These are phyloP conservation scores for Triadica sebifera DNA, from an alignment of 345 rosid genomes.

Conservation along the genomic window DNA sequence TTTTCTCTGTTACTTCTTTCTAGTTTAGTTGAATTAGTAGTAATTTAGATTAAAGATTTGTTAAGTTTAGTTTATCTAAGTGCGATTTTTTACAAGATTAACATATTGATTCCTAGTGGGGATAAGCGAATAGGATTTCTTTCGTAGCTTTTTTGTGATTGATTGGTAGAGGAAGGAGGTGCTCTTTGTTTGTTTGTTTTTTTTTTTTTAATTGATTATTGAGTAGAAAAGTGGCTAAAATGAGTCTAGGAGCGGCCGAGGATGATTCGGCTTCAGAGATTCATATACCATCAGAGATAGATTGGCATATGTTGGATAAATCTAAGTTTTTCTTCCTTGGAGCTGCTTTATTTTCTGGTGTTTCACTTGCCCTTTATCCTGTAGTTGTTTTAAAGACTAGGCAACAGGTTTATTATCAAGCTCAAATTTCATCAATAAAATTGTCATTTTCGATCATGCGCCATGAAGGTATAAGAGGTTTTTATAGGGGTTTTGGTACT, in stretches of 20 bases:
- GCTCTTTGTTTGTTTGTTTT: no score
- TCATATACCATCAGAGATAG: conserved; percentile 76
- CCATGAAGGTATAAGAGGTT: conserved; percentile 73
- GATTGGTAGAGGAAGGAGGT: conserved; percentile 4
- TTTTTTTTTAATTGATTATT: background rate
- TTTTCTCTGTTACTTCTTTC: background rate
- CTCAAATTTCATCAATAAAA: conserved; percentile 53
- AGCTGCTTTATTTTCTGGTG: conserved; percentile 85
- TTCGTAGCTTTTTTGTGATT: background rate
- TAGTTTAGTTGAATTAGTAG: background rate
- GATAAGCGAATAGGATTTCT: background rate
- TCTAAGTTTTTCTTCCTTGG: conserved; percentile 87
- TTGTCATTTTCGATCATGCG: conserved; percentile 60
- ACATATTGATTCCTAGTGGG: background rate
- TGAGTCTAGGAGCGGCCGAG: conserved; percentile 78
- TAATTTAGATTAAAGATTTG: background rate
- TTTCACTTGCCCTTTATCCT: conserved; percentile 88
- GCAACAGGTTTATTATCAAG: conserved; percentile 66
- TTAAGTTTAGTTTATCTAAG: background rate
- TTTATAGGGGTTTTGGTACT: conserved; percentile 84
- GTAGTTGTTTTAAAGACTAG: conserved; percentile 78
- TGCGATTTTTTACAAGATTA: background rate
- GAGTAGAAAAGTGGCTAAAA: conserved; percentile 58
- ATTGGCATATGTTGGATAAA: conserved; percentile 97
- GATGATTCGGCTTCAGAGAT: conserved; percentile 74